Evolutionary conservation across 2,329 filamentous ascomycete species (phyloP).

Genomic region (Fonsecaea monophora): DNA sequence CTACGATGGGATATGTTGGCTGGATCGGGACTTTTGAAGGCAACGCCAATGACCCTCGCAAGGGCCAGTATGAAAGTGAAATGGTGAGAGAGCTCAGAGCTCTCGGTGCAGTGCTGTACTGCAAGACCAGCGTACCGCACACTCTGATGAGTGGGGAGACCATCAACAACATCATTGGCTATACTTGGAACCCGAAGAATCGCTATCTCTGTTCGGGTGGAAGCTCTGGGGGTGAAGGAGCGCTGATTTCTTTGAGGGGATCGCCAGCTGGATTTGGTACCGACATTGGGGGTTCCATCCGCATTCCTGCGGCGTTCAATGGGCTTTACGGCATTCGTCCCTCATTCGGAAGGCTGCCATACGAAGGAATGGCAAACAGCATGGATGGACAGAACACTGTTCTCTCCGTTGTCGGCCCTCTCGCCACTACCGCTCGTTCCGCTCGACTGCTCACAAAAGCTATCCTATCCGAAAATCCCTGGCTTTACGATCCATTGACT

Average conservation of each 20-base stretch:
- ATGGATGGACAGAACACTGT: conserved; percentile 70
- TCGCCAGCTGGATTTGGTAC: conserved; percentile 65
- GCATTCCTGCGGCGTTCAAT: conserved; percentile 67
- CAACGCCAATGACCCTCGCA: conserved; percentile 58
- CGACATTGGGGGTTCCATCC: conserved; percentile 63
- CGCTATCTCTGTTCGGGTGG: conserved; percentile 62
- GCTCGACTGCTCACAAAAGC: conserved; percentile 64
- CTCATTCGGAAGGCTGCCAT: conserved; percentile 60
- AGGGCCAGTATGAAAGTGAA: conserved; percentile 61
- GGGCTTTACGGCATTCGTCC: conserved; percentile 64
- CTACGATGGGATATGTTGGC: conserved; percentile 69
- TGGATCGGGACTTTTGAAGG: conserved; percentile 69
- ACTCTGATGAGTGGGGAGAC: conserved; percentile 66
- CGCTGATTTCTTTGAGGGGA: conserved; percentile 61
- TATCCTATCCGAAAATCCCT: conserved; percentile 66
- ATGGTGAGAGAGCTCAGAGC: conserved; percentile 62
- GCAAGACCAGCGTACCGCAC: conserved; percentile 63
- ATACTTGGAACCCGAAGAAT: conserved; percentile 65
- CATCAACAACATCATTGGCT: conserved; percentile 66
- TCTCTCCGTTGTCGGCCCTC: conserved; percentile 67
- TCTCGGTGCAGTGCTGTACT: conserved; percentile 63
- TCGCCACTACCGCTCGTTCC: conserved; percentile 63
- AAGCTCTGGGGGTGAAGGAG: conserved; percentile 66
- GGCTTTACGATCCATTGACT: conserved; percentile 70
- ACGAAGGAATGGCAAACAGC: conserved; percentile 66